phyloP scores from a whole-genome alignment of 2,329 filamentous ascomycete genomes.

The Diaporthe sp. region DNA sequence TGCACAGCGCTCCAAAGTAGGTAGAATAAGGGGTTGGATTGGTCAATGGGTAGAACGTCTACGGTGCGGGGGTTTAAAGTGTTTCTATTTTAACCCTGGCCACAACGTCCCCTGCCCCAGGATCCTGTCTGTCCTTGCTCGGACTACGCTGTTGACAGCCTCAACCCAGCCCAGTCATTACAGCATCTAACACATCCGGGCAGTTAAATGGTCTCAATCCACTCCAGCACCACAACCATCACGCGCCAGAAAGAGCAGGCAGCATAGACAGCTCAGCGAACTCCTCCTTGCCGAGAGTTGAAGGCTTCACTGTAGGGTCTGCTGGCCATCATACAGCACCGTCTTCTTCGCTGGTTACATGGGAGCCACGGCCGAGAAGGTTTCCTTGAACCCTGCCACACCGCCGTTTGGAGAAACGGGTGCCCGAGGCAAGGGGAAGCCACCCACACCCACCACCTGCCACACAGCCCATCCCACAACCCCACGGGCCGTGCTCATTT shows the following conservation, averaged over 20 bases:
- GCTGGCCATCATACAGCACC: neutral
- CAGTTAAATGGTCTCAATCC: neutral
- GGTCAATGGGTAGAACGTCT: constrained; percentile 22
- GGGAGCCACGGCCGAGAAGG: constrained; percentile 1
- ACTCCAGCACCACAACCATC: neutral
- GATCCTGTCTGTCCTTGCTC: neutral
- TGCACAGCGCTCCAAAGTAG: constrained; percentile 3
- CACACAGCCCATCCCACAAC: constrained; percentile 16
- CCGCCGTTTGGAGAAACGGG: constrained; percentile 35
- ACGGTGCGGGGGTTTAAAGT: constrained; percentile 33
- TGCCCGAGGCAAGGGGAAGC: constrained; percentile 22
- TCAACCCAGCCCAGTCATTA: neutral
- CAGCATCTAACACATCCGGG: neutral
- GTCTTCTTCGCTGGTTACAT: neutral
- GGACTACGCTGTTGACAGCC: constrained; percentile 2
- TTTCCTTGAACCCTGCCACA: constrained; percentile 37
- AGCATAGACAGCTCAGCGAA: neutral
- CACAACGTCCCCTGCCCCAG: constrained; percentile 2
- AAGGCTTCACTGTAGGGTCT: neutral
- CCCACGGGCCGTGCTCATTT: constrained; percentile 24
- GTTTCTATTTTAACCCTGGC: constrained; percentile 36
- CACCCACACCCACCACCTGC: constrained; percentile 20
- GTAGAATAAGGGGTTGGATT: constrained; percentile 28
- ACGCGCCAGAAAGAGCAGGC: neutral
- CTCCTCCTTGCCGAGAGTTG: neutral